A percentile compares a stretch with the other conserved stretches of the same genome.
Evolutionary conservation across 1,284 basidiomycete species (phyloP).

Genomic region (Coniferiporia sulphurascens): DNA sequence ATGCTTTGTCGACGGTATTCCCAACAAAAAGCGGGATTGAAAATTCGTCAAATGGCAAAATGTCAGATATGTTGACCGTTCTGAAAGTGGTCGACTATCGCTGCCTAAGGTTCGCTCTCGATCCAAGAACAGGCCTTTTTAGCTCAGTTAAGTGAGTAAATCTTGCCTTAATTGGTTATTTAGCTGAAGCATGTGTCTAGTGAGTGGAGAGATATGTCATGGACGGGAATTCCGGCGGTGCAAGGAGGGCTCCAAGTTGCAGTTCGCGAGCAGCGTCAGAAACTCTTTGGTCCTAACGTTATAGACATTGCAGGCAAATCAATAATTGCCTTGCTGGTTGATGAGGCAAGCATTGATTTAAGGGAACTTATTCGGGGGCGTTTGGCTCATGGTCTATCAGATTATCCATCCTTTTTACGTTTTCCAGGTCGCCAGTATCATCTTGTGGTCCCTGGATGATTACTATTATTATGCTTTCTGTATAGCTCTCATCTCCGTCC

Average conservation of each 20-base stretch:
- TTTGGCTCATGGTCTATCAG: conserved; percentile 31
- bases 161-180: background rate
- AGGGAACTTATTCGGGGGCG: conserved; percentile 9
- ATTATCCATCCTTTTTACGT: conserved; percentile 96
- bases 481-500: conserved; percentile 87
- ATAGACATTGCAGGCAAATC: conserved; percentile 93
- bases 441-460: conserved; percentile 92
- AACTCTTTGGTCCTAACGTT: conserved; percentile 82
- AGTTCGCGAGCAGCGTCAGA: conserved; percentile 60
- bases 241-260: conserved; percentile 56
- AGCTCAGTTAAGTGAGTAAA: conserved; percentile 65
- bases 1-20: conserved; percentile 77
- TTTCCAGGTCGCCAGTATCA: conserved; percentile 95
- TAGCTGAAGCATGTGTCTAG: conserved; percentile 36
- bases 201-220: conserved; percentile 88
- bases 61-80: conserved; percentile 37
- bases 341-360: conserved; percentile 68
- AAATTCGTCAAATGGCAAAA: conserved; percentile 28
- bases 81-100: conserved; percentile 75
- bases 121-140: conserved; percentile 82
- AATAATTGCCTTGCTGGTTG: conserved; percentile 75
- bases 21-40: conserved; percentile 28
- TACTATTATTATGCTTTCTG: conserved; percentile 99
- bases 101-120: conserved; percentile 87
- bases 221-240: conserved; percentile 62